phyloP scores from a whole-genome alignment of 768 basidiomycete species.

The Daedaleopsis nitida region DNA sequence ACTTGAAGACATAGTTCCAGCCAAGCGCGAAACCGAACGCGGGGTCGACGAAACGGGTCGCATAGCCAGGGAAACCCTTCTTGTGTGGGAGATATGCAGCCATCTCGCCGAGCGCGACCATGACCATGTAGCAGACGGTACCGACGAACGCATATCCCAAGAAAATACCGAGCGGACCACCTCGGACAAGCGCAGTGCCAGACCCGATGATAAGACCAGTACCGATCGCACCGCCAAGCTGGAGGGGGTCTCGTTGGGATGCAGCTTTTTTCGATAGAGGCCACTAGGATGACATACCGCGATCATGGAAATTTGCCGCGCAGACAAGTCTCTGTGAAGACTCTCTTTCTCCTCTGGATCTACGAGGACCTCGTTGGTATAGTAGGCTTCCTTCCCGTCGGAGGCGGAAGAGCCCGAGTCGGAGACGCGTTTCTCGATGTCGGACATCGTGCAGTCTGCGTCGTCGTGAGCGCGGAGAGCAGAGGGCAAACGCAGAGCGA shows the following conservation, averaged over 20 bases:
- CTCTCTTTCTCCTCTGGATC: conserved; percentile 32
- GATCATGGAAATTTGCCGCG: conserved; percentile 43
- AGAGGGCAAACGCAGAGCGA: not conserved
- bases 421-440: conserved; percentile 4
- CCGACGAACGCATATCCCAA: conserved; percentile 51
- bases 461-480: not conserved
- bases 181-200: conserved; percentile 56
- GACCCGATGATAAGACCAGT: conserved; percentile 43
- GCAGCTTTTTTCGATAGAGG: not conserved
- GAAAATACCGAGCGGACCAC: conserved; percentile 54
- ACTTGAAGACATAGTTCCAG: conserved; percentile 64
- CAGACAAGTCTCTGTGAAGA: conserved; percentile 36
- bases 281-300: conserved; percentile 27
- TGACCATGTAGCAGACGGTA: conserved; percentile 59
- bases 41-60: conserved; percentile 67
- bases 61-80: conserved; percentile 58
- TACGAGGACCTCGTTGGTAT: conserved; percentile 17
- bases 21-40: conserved; percentile 69
- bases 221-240: conserved; percentile 38
- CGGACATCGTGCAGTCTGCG: conserved; percentile 8
- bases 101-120: conserved; percentile 48
- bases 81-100: conserved; percentile 55
- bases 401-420: not conserved
- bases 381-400: conserved; percentile 14
- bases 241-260: not conserved